These are phyloP conservation scores for Pseudogymnoascus sp. DNA, from an alignment of 2,329 filamentous ascomycete genomes.

Conservation along the genomic window DNA sequence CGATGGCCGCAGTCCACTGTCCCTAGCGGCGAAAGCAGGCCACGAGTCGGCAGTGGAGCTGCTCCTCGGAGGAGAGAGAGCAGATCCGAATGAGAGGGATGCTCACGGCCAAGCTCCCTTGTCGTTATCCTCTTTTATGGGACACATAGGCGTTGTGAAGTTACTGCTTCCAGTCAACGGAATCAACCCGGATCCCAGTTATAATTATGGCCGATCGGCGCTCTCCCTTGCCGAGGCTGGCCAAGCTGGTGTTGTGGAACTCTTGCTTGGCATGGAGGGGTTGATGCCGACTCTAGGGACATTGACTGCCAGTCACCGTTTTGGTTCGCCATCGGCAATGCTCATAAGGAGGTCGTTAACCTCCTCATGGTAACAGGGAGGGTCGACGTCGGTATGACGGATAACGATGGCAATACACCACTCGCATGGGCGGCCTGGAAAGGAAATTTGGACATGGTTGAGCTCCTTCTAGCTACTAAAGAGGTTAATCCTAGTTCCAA, in stretches of 20 bases:
- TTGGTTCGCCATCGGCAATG: neutral
- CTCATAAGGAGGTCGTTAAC: neutral
- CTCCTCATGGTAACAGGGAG: neutral
- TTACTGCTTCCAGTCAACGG: neutral
- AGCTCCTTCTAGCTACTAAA: neutral
- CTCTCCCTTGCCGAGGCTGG: neutral
- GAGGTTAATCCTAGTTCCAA: neutral
- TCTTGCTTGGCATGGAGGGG: neutral
- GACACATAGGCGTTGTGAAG: neutral
- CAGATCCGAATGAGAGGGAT: neutral
- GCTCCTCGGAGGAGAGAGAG: neutral
- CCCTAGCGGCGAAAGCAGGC: neutral
- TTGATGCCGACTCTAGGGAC: neutral
- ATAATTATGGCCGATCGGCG: neutral
- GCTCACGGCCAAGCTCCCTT: constrained; percentile 14
- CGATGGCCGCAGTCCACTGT: neutral
- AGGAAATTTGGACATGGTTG: neutral
- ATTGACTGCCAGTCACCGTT: neutral
- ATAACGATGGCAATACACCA: constrained; percentile 3
- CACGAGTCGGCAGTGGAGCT: constrained; percentile 13
- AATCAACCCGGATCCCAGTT: neutral
- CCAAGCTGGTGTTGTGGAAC: neutral
- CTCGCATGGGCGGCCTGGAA: neutral
- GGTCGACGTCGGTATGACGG: neutral
- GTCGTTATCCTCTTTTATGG: constrained; percentile 11